Percentiles rank a stretch among this genome's conserved stretches.
phyloP scores from a whole-genome alignment of 2,329 filamentous ascomycete species.

The Paradendryphiella salina region DNA sequence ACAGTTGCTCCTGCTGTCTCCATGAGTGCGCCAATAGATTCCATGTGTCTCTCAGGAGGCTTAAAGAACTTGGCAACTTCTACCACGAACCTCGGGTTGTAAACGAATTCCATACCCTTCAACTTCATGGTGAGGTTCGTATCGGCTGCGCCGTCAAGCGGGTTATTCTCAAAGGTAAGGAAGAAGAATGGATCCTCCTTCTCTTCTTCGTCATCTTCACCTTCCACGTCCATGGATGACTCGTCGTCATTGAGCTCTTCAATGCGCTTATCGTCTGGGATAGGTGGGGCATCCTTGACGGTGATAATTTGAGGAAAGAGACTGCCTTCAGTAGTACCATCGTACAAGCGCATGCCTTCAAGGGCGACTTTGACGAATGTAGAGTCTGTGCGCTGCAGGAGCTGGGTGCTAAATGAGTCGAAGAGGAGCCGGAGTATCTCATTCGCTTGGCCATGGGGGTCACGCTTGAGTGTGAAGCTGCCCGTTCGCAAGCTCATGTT shows the following conservation, averaged over 20 bases:
- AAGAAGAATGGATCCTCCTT: constrained; percentile 83
- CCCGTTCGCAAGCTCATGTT: constrained; percentile 93
- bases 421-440: constrained; percentile 92
- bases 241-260: constrained; percentile 55
- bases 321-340: constrained; percentile 89
- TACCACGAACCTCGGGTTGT: constrained; percentile 91
- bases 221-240: constrained; percentile 50
- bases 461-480: constrained; percentile 90
- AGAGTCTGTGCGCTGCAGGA: constrained; percentile 87
- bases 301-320: constrained; percentile 93
- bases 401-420: constrained; percentile 89
- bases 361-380: constrained; percentile 86
- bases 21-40: constrained; percentile 94
- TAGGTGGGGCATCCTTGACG: constrained; percentile 80
- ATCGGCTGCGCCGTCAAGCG: constrained; percentile 88
- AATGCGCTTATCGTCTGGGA: constrained; percentile 55
- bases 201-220: constrained; percentile 51
- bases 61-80: constrained; percentile 95
- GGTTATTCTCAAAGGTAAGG: constrained; percentile 91
- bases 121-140: constrained; percentile 87
- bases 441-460: constrained; percentile 73
- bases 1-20: constrained; percentile 95
- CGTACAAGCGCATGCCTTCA: constrained; percentile 89
- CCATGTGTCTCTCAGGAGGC: constrained; percentile 95
- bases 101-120: constrained; percentile 94